Evolutionary conservation across 1,284 basidiomycete species (phyloP).

Genomic region (Grifola frondosa): DNA sequence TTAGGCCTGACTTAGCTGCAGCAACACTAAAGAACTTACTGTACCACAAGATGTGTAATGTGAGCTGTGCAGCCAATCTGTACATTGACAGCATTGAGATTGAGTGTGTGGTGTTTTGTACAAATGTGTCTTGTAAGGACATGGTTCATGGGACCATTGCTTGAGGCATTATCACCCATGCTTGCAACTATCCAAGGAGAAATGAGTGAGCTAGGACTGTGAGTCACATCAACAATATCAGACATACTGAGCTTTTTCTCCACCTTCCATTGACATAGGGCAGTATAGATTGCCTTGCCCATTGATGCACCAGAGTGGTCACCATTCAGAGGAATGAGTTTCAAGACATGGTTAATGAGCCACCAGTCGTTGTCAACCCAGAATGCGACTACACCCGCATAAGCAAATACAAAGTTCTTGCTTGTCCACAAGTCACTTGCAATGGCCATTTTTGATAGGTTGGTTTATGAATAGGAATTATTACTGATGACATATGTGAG

Average conservation of each 20-base stretch:
- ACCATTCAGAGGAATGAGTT: slow-evolving; percentile 14
- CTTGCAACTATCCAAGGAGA: too few species aligned
- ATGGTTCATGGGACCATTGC: slow-evolving; percentile 13
- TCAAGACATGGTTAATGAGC: slow-evolving; percentile 11
- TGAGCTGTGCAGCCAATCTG: slow-evolving; percentile 18
- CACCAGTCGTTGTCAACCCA: slow-evolving; percentile 13
- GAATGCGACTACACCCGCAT: slow-evolving; percentile 13
- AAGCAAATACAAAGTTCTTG: slow-evolving; percentile 19
- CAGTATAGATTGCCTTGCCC: slow-evolving; percentile 14
- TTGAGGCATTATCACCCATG: slow-evolving; percentile 14
- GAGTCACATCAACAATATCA: not conserved
- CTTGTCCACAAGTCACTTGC: slow-evolving; percentile 16
- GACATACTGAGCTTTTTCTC: slow-evolving; percentile 10
- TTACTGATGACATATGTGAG: too few species aligned
- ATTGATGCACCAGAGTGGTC: slow-evolving; percentile 13
- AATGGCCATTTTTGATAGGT: slow-evolving; percentile 10
- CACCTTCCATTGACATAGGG: slow-evolving; percentile 6
- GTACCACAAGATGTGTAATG: slow-evolving; percentile 15
- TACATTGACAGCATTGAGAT: slow-evolving; percentile 12
- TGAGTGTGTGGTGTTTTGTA: too few species aligned
- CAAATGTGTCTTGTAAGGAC: not conserved
- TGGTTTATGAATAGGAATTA: not conserved
- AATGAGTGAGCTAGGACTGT: not conserved
- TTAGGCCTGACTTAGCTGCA: too few species aligned
- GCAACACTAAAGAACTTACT: slow-evolving; percentile 12